Base-by-base conservation (phyloP, 305 asterid species). In the Plantago coronopus region DNA sequence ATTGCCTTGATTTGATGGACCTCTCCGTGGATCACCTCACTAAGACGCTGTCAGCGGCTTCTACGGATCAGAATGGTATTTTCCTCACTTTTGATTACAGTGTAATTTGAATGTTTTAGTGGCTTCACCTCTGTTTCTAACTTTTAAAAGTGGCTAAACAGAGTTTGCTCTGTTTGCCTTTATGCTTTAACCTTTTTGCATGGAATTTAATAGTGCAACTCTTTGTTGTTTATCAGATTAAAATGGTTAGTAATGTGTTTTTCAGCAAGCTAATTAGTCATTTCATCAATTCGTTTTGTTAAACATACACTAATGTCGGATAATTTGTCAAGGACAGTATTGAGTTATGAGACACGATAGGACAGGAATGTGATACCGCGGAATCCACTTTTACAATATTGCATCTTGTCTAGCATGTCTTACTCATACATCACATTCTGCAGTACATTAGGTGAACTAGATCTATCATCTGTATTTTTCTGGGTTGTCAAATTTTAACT, bases 1-100 rank as follows among this genome's bases (percentile, higher is more conserved):
- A 84, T 22, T 84, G 93, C 74, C 76, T 69, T 46, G 84, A 81
- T 27, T 79, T 84, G 59, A 74, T 84, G 77, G 93, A 81, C 66
- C 62, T 72, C 4, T 70, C 93, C 6, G 46, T 72, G 14, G 84
- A 84, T 69, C 79, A 77, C 38, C 48, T 84, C 53, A 62, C 38
- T 61, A 59, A 71, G 59, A 65, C 83, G 7, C 68, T 84, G 3
- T 61, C 81, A 5, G 40, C 40, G 13, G 73, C 75, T 64, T 81
- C 83, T 18, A 70, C 44, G 44, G 67, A 57, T 19, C 46, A 74
- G 17, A 67, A 67, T 12, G 84, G 84, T 81, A 61, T 4, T 4
- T 8, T 2, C 13, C 25, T 21, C 45, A 40, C 40, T 31, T 47
- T 13, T 59, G 9, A 5, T 34, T 34, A 12, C 40, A 34, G 12